Conservation (phyloP, 768 basidiomycete species). For the Auricularia cornea region DNA sequence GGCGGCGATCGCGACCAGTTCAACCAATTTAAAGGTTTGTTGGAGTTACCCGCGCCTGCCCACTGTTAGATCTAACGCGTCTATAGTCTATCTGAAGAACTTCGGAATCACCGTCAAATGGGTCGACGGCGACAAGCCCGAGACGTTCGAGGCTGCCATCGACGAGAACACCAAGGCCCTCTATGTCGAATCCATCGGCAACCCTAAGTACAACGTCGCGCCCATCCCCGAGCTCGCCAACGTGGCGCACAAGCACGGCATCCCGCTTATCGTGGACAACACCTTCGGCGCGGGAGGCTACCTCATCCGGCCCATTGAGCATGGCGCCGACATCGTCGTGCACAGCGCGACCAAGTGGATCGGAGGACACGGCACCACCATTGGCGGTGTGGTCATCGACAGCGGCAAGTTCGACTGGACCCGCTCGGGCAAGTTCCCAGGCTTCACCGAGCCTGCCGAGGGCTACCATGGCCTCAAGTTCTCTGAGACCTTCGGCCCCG, state of each 20-base stretch:
- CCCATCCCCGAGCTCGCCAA: slow-evolving; percentile 62
- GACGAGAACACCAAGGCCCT: slow-evolving; percentile 73
- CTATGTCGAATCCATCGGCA: slow-evolving; percentile 71
- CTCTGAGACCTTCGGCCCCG: slow-evolving; percentile 53
- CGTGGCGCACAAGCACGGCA: slow-evolving; percentile 61
- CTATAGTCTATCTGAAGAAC: slow-evolving; percentile 54
- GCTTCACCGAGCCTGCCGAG: slow-evolving; percentile 64
- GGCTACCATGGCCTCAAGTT: slow-evolving; percentile 69
- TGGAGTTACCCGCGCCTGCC: not conserved
- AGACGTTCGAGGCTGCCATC: slow-evolving; percentile 55
- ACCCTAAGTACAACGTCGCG: slow-evolving; percentile 63
- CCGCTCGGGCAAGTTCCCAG: slow-evolving; percentile 58
- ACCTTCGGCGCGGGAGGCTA: slow-evolving; percentile 74
- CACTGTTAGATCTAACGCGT: not conserved
- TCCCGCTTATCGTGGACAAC: slow-evolving; percentile 77
- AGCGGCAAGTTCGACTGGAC: slow-evolving; percentile 74
- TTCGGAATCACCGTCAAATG: slow-evolving; percentile 60
- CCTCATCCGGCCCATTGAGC: slow-evolving; percentile 57
- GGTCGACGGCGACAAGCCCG: slow-evolving; percentile 46
- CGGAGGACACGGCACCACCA: slow-evolving; percentile 71
- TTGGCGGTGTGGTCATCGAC: slow-evolving; percentile 69
- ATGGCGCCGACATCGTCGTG: slow-evolving; percentile 74
- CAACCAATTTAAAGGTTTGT: slow-evolving; percentile 60
- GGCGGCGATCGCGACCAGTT: slow-evolving; percentile 20
- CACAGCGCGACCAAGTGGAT: slow-evolving; percentile 85